Evolutionary conservation across 768 basidiomycete genomes (phyloP), one percentile per base, ranked within the genome.

Genomic region (Leccinum barrowsii): DNA sequence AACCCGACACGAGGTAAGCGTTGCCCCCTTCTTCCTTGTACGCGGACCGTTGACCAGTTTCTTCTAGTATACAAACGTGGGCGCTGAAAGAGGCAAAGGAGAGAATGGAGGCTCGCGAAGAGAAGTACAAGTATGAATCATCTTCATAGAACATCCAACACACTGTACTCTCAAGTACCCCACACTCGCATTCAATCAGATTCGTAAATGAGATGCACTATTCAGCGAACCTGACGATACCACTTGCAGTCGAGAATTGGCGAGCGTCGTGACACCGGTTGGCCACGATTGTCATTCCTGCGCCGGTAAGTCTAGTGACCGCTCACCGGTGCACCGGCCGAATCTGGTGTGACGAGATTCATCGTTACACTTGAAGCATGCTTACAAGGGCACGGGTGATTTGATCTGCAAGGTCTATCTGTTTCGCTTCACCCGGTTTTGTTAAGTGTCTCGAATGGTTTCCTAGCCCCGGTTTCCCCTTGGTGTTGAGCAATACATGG

Each of bases 51-150:
- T 51, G 53, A 60, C 47, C 52, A 13, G 21, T 48, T 17, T 15
- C 28, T 5, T 58, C 35, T 66, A 97, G 94, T 70, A 90, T 97
- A 75, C 89, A 93, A 75, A 85, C 87, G 1, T 97, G 94, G 94
- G 94, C 94, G 32, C 75, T 94, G 70, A 81, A 86, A 63, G 94
- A 97, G 73, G 94, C 94, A 10, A 92, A 94, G 74, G 79, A 78
- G 57, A 80, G 94, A 62, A 92, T 97, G 90, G 92, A 94, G 67
- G 92, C 88, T 12, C 84, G 93, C n/a, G 93, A 91, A 52, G 94
- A 95, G 77, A 85, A 87, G 69, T 87, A 89, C 72, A 84, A 89
- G 78, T 93, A 94, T 69, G 85, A 88, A 68, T 81, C 89, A 26
- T 77, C 81, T 57, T 70, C 71, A 61, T 74, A 71, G 63, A 44